phyloP scores from a whole-genome alignment of 2,329 filamentous ascomycete species.

The Claviceps lovelessii region DNA sequence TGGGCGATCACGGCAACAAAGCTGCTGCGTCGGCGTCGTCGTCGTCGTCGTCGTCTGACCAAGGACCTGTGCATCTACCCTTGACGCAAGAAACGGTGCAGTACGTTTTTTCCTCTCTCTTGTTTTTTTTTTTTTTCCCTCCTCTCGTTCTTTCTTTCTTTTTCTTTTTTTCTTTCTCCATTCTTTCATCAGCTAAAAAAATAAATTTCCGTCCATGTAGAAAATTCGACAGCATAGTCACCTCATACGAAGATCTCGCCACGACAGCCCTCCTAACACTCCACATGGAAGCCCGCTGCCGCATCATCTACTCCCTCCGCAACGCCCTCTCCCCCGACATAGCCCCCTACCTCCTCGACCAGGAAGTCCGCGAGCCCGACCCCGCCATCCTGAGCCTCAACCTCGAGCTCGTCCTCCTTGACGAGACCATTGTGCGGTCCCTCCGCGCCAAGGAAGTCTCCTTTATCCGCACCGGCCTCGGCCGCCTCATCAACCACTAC shows the following conservation, averaged over 20 bases:
- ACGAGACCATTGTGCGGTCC: conserved; percentile 63
- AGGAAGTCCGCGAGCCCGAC: conserved; percentile 64
- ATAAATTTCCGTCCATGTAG: conserved; percentile 24
- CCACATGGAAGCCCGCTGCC: conserved; percentile 77
- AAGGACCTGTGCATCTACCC: conserved; percentile 63
- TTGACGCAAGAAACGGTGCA: conserved; percentile 73
- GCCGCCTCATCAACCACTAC: conserved; percentile 62
- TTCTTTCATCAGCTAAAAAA: not conserved
- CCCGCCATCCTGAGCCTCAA: conserved; percentile 72
- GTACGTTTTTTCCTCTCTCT: conserved; percentile 33
- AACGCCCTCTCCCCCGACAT: conserved; percentile 45
- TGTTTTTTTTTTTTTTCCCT: not conserved
- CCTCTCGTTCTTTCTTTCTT: no score
- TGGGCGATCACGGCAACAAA: conserved; percentile 45
- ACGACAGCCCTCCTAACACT: conserved; percentile 68
- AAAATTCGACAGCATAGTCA: conserved; percentile 74
- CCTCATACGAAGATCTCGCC: conserved; percentile 69
- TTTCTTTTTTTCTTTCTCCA: not conserved
- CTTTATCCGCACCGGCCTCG: conserved; percentile 66
- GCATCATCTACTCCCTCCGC: conserved; percentile 65
- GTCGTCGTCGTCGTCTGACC: conserved; percentile 36
- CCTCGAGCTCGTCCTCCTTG: conserved; percentile 69
- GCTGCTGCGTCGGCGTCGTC: conserved; percentile 15
- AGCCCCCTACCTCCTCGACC: conserved; percentile 50
- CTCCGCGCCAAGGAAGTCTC: conserved; percentile 55